Base-by-base conservation (phyloP, 2,329 filamentous ascomycete species). In the Pyrenophora graminea region DNA sequence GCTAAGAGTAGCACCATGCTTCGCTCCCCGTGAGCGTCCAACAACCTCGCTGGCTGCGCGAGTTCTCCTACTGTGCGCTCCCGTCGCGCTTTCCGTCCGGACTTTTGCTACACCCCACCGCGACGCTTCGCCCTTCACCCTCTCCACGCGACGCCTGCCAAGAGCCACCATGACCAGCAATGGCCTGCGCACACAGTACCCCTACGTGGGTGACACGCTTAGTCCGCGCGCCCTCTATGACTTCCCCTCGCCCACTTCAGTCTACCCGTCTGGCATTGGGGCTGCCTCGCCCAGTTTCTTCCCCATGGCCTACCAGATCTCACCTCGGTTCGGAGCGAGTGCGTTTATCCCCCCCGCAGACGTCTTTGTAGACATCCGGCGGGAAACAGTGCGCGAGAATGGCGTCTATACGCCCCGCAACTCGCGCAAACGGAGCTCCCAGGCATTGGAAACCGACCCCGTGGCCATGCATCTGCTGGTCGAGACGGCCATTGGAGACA, bases 401-500 rank as follows among this genome's bases (percentile, higher is more conserved):
- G 66, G 64, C 45, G 42, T 55, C 8, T 68, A 71, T 51, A 63
- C 59, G 13, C 60, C 66, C 15, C 71, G 66, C 52, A 63, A 63
- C 19, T 56, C 62, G 17, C 53, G 62, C 21, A 64, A 69, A 42
- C 64, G 69, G 9, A 62, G 58, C 51, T 70, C 69, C 13, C 68
- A 68, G 8, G 53, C 59, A 30, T 57, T 72, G 33, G 64, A 69
- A 52, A 79, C 76, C 58, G 84, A 87, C 63, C 81, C 81, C 0
- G 81, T 99, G 38, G 88, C 91, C 63, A 86, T 96, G 71, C 95
- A 97, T 72, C 79, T 99, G 39, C 82, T 99, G 51, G 92, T 94
- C 55, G 93, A 97, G 77, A 97, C 91, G 17, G 94, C 94, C 17
- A 84, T 99, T 53, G 84, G 87, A 53, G 94, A 99, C 75, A 95